Base-by-base conservation (phyloP, 768 basidiomycete species). In the Hortiboletus campestris region DNA sequence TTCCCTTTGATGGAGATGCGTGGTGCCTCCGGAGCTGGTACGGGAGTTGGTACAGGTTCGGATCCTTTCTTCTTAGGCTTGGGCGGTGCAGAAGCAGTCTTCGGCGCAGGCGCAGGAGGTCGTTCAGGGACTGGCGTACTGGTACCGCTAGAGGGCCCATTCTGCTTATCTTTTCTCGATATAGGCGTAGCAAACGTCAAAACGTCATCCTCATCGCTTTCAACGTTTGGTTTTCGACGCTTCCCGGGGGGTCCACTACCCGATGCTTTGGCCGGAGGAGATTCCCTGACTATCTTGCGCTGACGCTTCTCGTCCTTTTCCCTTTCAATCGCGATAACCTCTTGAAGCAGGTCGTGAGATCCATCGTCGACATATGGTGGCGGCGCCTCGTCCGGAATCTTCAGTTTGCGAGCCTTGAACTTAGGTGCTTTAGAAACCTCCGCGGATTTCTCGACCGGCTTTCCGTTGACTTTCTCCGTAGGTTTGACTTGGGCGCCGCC, bases 271-370 rank as follows among this genome's bases (percentile, higher is more conserved):
- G 73, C 58, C 19, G 67, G 49, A 46, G 74, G 62, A 22, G 69
- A 70, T 36, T 75, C 76, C 52, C 71, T 78, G 19, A 68, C 73
- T 8, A 71, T 62, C 46, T 72, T 73, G 35, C 80, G 78, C 28
- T 77, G 76, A 29, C 79, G 79, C 39, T 74, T 76, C 56, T 78
- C 81, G 50, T 78, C 76, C 68, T 84, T 81, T 70, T 85, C 83
- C 51, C 81, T 76, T 66, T 91, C 89, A 39, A 91, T 87, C 9
- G 89, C 89, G 51, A 91, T 80, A 19, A 92, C 88, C 67, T 91
- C 89, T 67, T 90, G 87, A 3, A 90, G 73, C 39, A 92, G 77
- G 63, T 92, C 89, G 60, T 88, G 84, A 29, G 86, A 88, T n/a
- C 87, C 89, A 69, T 91, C 89, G 61, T 91, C 88, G 42, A 86